Base-by-base conservation (phyloP, 2,329 filamentous ascomycete species). In the Nemania sp. region DNA sequence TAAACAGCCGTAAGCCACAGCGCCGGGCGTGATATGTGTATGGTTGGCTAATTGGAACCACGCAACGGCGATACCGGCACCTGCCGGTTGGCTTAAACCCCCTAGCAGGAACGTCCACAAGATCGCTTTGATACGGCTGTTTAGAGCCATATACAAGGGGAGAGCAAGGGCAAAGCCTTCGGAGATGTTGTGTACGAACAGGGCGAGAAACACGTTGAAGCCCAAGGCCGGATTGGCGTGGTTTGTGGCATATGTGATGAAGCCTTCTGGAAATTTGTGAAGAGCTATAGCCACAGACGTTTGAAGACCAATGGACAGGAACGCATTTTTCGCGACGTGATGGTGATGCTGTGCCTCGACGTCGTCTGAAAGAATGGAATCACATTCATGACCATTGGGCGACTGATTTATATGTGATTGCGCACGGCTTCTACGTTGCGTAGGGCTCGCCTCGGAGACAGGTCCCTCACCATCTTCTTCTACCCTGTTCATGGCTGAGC, bases 121-220 rank as follows among this genome's bases (percentile, higher is more conserved):
- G 75, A 97, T 94, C 15, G 94, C 93, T 64, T 86, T 88, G 68
- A 83, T 76, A 40, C 91, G 87, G 54, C 86, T 93, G 57, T 87
- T 82, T 26, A 97, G 82, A 1, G 94, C 94, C 66, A 99, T 89
- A 72, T 96, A 99, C 0, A 99, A 79, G 0, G 94, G 94, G 0
- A 99, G 76, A 0, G 91, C 91, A 81, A 99, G 88, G 57, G 92
- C 90, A 69, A 97, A 97, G 1, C 94, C 94, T 75, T 99, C 94
- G 23, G 91, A 92, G 66, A 99, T 96, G 74, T 97, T 99, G 79
- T 99, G 94, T 54, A 99, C 93, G 68, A 96, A 96, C 6, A 99
- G 81, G 0, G 94, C 93, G 71, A 97, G 83, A 74, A 99, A 99
- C 49, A 99, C 91, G 47, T 90, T 89, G 72, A 96, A 85, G 17